phyloP scores from a whole-genome alignment of 2,329 filamentous ascomycete species.

The Cytospora piceicola region DNA sequence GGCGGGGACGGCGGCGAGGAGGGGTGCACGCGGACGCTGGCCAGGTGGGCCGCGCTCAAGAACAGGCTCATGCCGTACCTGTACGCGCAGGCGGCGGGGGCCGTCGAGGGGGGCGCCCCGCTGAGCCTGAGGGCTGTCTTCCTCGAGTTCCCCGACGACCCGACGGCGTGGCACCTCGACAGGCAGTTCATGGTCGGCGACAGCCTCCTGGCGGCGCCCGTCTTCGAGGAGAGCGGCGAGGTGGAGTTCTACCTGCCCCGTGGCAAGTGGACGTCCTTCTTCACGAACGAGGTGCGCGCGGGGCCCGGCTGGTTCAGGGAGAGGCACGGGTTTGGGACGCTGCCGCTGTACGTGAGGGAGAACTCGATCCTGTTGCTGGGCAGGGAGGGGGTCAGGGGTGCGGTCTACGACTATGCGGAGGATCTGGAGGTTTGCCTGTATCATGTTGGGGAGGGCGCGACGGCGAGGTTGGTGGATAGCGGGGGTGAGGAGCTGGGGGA shows the following conservation, averaged over 20 bases:
- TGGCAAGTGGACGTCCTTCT: slow-evolving; percentile 52
- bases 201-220: slow-evolving; percentile 64
- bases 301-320: slow-evolving; percentile 64
- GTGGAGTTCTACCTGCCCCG: slow-evolving; percentile 68
- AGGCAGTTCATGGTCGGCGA: slow-evolving; percentile 75
- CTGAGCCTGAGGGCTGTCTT: slow-evolving; percentile 65
- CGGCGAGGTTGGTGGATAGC: slow-evolving; percentile 47
- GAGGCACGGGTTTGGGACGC: slow-evolving; percentile 59
- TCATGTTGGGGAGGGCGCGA: slow-evolving; percentile 46
- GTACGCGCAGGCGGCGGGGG: slow-evolving; percentile 46
- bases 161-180: slow-evolving; percentile 69
- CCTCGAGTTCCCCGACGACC: slow-evolving; percentile 72
- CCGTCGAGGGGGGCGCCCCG: slow-evolving; percentile 33
- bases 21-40: slow-evolving; percentile 55
- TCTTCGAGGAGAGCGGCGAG: slow-evolving; percentile 65
- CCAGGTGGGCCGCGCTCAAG: slow-evolving; percentile 55
- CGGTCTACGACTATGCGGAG: slow-evolving; percentile 52
- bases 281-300: slow-evolving; percentile 53
- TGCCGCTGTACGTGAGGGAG: slow-evolving; percentile 63
- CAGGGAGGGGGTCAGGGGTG: slow-evolving; percentile 43
- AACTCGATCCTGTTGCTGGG: slow-evolving; percentile 54
- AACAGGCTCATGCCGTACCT: slow-evolving; percentile 58
- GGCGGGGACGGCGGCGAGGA: slow-evolving; percentile 60
- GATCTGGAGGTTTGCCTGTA: slow-evolving; percentile 55
- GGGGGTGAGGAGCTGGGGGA: slow-evolving; percentile 47